phyloP scores from a whole-genome alignment of 2,329 filamentous ascomycete genomes.

The Xylaria sp. region DNA sequence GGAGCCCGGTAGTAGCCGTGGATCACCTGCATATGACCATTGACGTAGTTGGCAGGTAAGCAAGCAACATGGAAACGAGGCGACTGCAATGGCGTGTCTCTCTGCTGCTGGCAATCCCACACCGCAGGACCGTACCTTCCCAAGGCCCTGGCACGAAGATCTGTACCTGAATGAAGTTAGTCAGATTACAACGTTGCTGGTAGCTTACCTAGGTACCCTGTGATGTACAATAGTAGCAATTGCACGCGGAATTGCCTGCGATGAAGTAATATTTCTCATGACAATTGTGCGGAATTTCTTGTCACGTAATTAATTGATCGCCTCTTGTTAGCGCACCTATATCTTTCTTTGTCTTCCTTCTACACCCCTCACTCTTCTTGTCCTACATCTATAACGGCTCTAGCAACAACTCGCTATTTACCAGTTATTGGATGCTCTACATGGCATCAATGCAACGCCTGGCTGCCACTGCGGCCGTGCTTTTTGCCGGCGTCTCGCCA shows the following conservation, averaged over 20 bases:
- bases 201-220: constrained; percentile 4
- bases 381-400: not conserved
- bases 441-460: constrained; percentile 30
- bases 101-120: not conserved
- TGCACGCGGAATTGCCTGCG: constrained; percentile 1
- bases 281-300: constrained; percentile 3
- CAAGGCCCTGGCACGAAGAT: constrained; percentile 19
- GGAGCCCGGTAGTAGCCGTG: constrained; percentile 9
- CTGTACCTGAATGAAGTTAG: constrained; percentile 20
- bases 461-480: constrained; percentile 31
- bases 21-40: constrained; percentile 30
- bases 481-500: constrained; percentile 39
- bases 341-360: constrained; percentile 1
- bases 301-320: not conserved
- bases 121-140: not conserved
- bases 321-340: not conserved
- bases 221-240: constrained; percentile 14
- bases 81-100: constrained; percentile 8
- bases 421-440: constrained; percentile 3
- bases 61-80: constrained; percentile 15
- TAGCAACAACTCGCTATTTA: constrained; percentile 7
- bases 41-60: constrained; percentile 32
- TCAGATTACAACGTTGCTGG: constrained; percentile 6
- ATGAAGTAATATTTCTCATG: not conserved
- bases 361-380: not conserved